Conservation (phyloP, 345 rosid genomes). For the Rubroshorea leprosula region DNA sequence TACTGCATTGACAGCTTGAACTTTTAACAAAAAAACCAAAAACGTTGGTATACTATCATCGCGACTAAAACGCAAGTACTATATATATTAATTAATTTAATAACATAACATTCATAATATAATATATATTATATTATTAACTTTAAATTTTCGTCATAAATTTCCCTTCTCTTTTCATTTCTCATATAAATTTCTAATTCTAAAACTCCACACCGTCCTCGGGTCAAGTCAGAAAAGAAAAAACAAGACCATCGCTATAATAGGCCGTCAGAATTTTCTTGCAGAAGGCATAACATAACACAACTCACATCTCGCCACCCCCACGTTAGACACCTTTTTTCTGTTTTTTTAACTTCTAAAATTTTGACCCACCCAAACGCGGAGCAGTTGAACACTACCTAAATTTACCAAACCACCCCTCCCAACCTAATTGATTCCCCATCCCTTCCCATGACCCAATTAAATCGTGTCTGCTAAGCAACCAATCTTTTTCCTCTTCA, state of each 20-base stretch:
- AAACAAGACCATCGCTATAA: neutral
- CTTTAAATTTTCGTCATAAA: no score
- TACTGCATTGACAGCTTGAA: no score
- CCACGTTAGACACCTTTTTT: neutral
- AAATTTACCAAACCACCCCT: constrained; percentile 14
- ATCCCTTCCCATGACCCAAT: neutral
- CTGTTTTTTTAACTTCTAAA: no score
- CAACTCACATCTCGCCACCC: neutral
- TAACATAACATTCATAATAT: no score
- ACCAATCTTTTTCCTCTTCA: constrained; percentile 2
- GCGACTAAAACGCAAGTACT: no score
- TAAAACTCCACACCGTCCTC: neutral
- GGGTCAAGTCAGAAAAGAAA: neutral
- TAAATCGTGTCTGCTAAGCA: neutral
- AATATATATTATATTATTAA: no score
- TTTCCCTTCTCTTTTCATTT: no score
- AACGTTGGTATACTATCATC: no score
- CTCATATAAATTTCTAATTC: no score
- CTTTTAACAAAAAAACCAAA: no score
- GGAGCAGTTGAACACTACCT: constrained; percentile 8
- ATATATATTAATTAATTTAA: no score
- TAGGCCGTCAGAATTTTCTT: neutral
- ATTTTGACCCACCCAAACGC: constrained; percentile 21
- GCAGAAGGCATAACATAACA: neutral
- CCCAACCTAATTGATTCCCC: neutral